Base-by-base conservation (phyloP, 495 filamentous ascomycete species). In the Trichoderma gamsii region DNA sequence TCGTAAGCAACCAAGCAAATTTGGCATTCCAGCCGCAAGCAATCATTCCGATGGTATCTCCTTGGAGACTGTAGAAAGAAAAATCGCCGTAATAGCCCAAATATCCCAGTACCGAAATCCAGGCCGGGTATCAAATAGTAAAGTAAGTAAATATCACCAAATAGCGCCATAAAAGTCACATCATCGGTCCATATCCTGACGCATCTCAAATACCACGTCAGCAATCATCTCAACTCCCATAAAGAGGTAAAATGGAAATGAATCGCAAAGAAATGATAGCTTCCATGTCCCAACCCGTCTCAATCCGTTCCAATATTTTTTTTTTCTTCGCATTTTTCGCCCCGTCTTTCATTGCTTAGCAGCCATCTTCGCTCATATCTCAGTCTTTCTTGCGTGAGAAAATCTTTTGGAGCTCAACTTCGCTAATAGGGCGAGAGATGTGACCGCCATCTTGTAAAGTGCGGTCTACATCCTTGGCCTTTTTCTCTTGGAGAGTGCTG, bases 401-500 rank as follows among this genome's bases (percentile, higher is more conserved):
- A 2, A 1, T 13, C 16, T 32, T 23, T 12, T 52, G 49, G 0
- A 66, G 41, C 41, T 46, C 41, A 3, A n/a, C 12, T 8, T 66
- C 38, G 25, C 38, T 44, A 0, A 66, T 21, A 11, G 8, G 1
- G 2, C 21, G 23, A 11, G 65, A 43, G 1, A 23, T 46, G 11
- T 66, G 49, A 2, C 52, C 51, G 41, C 64, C 66, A 21, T 68
- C 66, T 38, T 68, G 66, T 4, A 68, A 15, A 1, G 66, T 29
- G 3, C 29, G 16, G 3, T 46, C 35, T 0, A 68, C 38, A 16
- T 68, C 41, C 8, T 9, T 16, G 3, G 51, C 23, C 66, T 77
- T 77, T 1, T 27, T 35, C 1, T 41, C 29, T 63, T 77, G 75
- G 2, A 74, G 32, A 3, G 75, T n/a, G 2, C 82, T 67, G 9